Base-by-base conservation (phyloP, 2,329 filamentous ascomycete species). In the Talaromyces albobiverticillius region DNA sequence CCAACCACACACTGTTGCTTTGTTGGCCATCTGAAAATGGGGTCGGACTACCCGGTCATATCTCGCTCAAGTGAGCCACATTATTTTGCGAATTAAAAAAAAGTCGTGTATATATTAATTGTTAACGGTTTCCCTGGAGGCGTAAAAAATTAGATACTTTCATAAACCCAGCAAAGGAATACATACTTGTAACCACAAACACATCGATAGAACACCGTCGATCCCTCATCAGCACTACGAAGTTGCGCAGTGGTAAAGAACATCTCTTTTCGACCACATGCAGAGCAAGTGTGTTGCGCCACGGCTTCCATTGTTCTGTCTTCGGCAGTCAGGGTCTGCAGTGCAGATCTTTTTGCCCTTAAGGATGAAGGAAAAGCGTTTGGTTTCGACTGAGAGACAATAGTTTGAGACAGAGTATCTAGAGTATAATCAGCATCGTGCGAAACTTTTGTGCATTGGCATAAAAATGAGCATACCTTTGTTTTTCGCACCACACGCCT, bases 151-250 rank as follows among this genome's bases (percentile, higher is more conserved):
- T 57, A 57, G 53, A 34, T 46, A 36, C 34, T 11, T 31, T 41
- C 31, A 6, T 41, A 14, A 46, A 49, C 5, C 16, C 22, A 31
- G 40, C 23, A 5, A 46, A 26, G 31, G 26, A 23, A 29, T 32
- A 56, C 85, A 63, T 82, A 92, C 87, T 88, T 92, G 73, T 90
- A 79, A 56, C 90, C 89, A 69, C 92, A 96, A 55, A 91, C 85
- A 74, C 92, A 96, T 57, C 81, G 87, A 74, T 90, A 96, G 67
- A 96, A 95, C 52, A 96, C 84, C 0, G 93, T 96, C 60, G 87
- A 90, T 57, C 94, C 94, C 83, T 97, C 93, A 71, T 99, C 94
- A 52, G 93, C 94, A 78, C 91, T 86, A 63, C 93, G 87, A 64
- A 96, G 76, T 71, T 99, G 94, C 57, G 90, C 84, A 2, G 88